phyloP scores from a whole-genome alignment of 2,329 filamentous ascomycete species.

The Paracoccidioides lutzii region DNA sequence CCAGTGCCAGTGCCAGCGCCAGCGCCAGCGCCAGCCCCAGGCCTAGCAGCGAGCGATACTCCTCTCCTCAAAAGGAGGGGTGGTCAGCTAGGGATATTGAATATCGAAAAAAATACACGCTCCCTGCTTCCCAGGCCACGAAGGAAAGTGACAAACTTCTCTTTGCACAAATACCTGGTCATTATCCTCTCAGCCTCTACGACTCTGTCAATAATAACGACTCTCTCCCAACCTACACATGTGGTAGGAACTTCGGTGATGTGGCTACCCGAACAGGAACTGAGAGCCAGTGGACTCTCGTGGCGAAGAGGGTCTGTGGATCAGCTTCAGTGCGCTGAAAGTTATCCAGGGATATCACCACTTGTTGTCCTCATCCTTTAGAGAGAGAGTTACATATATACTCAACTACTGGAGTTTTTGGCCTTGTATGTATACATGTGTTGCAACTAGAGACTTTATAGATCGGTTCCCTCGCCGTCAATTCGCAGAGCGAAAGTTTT shows the following conservation, averaged over 20 bases:
- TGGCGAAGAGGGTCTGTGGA: constrained; percentile 4
- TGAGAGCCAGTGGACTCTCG: constrained; percentile 10
- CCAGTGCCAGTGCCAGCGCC: background rate
- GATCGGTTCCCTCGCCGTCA: too few species aligned
- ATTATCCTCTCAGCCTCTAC: constrained; percentile 8
- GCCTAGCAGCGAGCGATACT: background rate
- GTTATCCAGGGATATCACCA: background rate
- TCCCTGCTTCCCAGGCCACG: background rate
- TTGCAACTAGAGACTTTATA: too few species aligned
- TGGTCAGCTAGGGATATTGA: background rate
- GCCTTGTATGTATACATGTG: too few species aligned
- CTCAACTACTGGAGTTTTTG: too few species aligned
- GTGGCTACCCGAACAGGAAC: constrained; percentile 6
- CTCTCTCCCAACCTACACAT: constrained; percentile 6
- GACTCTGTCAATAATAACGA: constrained; percentile 5
- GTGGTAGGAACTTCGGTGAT: constrained; percentile 4
- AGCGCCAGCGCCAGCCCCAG: too few species aligned
- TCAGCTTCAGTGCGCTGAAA: background rate
- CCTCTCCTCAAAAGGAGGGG: background rate
- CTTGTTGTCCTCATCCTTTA: background rate
- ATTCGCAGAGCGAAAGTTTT: too few species aligned
- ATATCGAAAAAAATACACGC: background rate
- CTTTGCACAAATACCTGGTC: constrained; percentile 11
- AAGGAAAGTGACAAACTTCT: constrained; percentile 9
- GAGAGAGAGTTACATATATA: too few species aligned